Evolutionary conservation across 75 land plant genomes (phyloP).

Genomic region (Chamaecyparis obtusa): DNA sequence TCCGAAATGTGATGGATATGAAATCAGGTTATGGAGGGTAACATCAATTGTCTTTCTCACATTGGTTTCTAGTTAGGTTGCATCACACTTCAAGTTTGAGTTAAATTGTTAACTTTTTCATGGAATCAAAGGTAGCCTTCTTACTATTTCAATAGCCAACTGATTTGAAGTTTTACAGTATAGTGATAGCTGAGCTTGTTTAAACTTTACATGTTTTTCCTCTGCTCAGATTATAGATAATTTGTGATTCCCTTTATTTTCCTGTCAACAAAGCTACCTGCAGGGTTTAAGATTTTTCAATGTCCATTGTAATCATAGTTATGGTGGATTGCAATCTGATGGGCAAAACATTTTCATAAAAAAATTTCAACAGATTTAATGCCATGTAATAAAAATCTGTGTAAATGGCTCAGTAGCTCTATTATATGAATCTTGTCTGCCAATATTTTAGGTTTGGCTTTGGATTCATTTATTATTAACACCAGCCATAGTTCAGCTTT

Average conservation of each 20-base stretch:
- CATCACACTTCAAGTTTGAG: neutral
- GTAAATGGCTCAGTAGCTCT: neutral
- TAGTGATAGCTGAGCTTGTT: neutral
- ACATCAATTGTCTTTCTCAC: neutral
- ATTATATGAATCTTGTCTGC: neutral
- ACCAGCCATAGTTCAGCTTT: neutral
- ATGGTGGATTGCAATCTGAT: neutral
- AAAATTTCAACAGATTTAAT: neutral
- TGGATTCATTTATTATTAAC: neutral
- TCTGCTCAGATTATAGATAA: neutral
- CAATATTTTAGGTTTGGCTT: neutral
- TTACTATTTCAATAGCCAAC: neutral
- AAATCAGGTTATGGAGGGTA: constrained; percentile 97
- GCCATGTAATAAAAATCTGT: neutral
- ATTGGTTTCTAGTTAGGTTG: neutral
- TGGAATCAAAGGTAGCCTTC: neutral
- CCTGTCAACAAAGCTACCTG: neutral
- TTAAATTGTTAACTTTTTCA: neutral
- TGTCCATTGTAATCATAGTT: neutral
- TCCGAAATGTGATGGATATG: constrained; percentile 94
- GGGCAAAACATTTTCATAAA: neutral
- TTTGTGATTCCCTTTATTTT: neutral
- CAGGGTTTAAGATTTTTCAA: neutral
- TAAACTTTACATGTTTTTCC: neutral
- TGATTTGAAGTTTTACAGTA: neutral